Conservation (phyloP, 306 rosid genomes). For the Sphenostylis stenocarpa region DNA sequence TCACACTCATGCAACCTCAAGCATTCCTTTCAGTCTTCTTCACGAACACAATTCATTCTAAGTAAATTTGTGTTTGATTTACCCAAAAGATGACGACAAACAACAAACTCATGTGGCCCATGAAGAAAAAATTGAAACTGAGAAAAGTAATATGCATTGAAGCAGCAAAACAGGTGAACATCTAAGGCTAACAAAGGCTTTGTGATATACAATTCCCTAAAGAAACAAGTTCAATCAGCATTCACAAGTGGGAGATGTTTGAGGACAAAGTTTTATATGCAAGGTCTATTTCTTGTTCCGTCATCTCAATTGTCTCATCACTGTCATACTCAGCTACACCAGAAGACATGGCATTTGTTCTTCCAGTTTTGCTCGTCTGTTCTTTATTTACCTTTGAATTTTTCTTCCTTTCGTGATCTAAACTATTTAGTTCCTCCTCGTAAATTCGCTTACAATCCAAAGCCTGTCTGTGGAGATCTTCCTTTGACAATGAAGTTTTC, state of each 20-base stretch:
- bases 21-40: too few species aligned
- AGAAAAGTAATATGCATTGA: neutral
- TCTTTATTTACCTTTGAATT: slow-evolving; percentile 39
- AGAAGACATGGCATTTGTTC: slow-evolving; percentile 26
- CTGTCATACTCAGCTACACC: slow-evolving; percentile 60
- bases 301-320: slow-evolving; percentile 89
- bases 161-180: neutral
- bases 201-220: slow-evolving; percentile 5
- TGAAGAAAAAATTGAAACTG: neutral
- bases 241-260: slow-evolving; percentile 36
- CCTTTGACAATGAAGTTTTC: slow-evolving; percentile 47
- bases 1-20: too few species aligned
- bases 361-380: slow-evolving; percentile 27
- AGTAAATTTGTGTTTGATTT: too few species aligned
- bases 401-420: slow-evolving; percentile 42
- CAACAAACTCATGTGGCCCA: neutral
- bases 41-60: neutral
- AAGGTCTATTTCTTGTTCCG: slow-evolving; percentile 77
- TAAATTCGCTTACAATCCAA: slow-evolving; percentile 65
- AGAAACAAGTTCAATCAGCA: slow-evolving; percentile 27
- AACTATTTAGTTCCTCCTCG: slow-evolving; percentile 56
- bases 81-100: too few species aligned
- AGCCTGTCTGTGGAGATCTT: slow-evolving; percentile 62
- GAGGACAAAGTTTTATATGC: slow-evolving; percentile 61
- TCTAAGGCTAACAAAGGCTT: slow-evolving; percentile 5